Percentiles rank a stretch among this genome's conserved stretches.
phyloP scores from a whole-genome alignment of 2,329 filamentous ascomycete species.

The Ilyonectria robusta region DNA sequence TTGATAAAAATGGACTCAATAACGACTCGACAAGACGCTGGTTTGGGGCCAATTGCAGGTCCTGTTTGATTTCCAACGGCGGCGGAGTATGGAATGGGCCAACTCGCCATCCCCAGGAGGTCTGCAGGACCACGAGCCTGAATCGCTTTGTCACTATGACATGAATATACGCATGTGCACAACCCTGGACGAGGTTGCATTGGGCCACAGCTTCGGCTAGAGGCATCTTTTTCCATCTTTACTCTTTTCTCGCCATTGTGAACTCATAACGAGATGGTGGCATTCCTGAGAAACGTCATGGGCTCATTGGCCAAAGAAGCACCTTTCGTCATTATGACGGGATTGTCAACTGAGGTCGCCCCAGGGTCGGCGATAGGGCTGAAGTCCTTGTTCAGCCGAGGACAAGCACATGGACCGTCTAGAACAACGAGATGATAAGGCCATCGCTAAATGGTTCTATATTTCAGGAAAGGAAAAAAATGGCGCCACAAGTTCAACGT shows the following conservation, averaged over 20 bases:
- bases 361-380: background rate
- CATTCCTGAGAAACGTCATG: too few species aligned
- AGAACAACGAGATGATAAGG: background rate
- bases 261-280: background rate
- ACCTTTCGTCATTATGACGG: background rate
- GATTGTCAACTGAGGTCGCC: background rate
- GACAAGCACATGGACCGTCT: background rate
- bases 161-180: background rate
- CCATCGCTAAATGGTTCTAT: background rate
- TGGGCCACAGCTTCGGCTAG: background rate
- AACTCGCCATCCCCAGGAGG: background rate
- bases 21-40: background rate
- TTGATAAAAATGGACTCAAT: constrained; percentile 33
- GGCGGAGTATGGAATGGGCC: background rate
- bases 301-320: background rate
- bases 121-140: constrained; percentile 2
- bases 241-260: background rate
- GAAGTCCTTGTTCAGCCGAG: background rate
- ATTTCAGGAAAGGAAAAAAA: background rate
- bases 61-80: constrained; percentile 20
- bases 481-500: background rate
- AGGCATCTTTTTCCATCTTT: background rate
- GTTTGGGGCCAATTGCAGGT: background rate
- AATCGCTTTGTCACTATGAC: constrained; percentile 5
- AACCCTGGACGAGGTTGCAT: constrained; percentile 15